These are phyloP conservation scores for Gossypium sturtianum DNA, from an alignment of 345 rosid species.

Conservation along the genomic window DNA sequence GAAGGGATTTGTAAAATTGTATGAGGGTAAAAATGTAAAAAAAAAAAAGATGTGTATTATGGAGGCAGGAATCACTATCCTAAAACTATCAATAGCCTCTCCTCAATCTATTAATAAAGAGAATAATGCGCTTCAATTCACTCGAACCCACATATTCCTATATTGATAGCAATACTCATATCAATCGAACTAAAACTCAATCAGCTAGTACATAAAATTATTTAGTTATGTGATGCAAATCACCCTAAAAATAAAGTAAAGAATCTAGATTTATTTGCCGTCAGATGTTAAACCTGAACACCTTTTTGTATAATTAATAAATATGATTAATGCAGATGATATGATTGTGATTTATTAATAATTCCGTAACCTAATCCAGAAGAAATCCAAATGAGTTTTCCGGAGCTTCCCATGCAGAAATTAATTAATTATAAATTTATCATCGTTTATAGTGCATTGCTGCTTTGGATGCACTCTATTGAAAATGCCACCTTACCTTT, in stretches of 20 bases:
- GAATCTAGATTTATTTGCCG: not conserved
- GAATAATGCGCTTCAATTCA: fast-evolving
- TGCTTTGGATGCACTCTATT: conserved; percentile 1
- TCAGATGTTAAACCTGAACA: not conserved
- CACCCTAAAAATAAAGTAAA: not conserved
- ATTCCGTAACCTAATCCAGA: not conserved
- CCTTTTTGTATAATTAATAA: too few relatives aligned
- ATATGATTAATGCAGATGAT: not conserved
- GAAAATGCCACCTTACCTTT: conserved; percentile 6
- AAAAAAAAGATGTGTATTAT: too few relatives aligned
- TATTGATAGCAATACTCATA: fast-evolving
- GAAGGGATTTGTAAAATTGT: too few relatives aligned
- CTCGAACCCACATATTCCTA: fast-evolving
- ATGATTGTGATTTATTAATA: not conserved
- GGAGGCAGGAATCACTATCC: too few relatives aligned
- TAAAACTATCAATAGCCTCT: too few relatives aligned
- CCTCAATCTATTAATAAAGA: fast-evolving
- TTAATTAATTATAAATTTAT: not conserved
- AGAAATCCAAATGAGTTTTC: not conserved
- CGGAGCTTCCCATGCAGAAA: conserved; percentile 11
- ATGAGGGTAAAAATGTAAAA: too few relatives aligned
- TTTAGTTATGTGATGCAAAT: too few relatives aligned
- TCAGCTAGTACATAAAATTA: too few relatives aligned
- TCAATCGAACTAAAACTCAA: fast-evolving
- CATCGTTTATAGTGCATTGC: not conserved